These are phyloP conservation scores for Candida dubliniensis DNA, from an alignment of 1,139 yeast species.

Conservation along the genomic window DNA sequence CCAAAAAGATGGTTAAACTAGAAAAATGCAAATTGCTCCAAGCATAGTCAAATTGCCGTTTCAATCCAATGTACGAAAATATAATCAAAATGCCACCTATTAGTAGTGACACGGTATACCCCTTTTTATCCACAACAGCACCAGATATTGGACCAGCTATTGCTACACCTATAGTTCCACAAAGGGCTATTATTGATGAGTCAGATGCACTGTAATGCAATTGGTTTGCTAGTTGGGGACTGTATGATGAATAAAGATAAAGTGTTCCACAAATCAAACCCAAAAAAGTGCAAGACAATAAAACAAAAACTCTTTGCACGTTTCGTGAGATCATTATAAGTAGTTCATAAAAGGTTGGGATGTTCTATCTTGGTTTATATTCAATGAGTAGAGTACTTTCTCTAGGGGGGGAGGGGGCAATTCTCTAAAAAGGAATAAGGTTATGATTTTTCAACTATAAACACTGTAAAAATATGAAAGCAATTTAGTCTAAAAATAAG, in stretches of 20 bases:
- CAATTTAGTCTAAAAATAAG: too few relatives aligned
- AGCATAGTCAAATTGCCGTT: conserved; percentile 40
- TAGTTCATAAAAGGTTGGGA: not conserved
- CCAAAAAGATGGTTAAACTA: conserved; percentile 37
- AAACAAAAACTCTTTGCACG: conserved; percentile 33
- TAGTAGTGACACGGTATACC: conserved; percentile 45
- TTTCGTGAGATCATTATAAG: conserved; percentile 23
- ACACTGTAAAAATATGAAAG: too few relatives aligned
- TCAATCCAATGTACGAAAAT: conserved; percentile 48
- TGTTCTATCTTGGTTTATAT: not conserved
- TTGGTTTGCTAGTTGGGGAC: conserved; percentile 60
- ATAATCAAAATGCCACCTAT: conserved; percentile 46
- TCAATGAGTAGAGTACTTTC: not conserved
- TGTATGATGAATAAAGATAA: conserved; percentile 59
- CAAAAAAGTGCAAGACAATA: conserved; percentile 48
- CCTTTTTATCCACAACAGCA: conserved; percentile 52
- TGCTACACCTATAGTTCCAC: conserved; percentile 62
- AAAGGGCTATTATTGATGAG: conserved; percentile 55
- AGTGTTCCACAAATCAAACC: conserved; percentile 63
- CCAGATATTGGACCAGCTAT: conserved; percentile 61
- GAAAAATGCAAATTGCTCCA: conserved; percentile 34
- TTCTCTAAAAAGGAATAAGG: too few relatives aligned
- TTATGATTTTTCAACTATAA: too few relatives aligned
- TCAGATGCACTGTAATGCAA: conserved; percentile 55
- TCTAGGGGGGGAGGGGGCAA: too few relatives aligned